Percentiles rank a stretch among this genome's conserved stretches.
Evolutionary conservation across 139 green algal genomes (phyloP).

Genomic region (Tetradesmus obliquus): DNA sequence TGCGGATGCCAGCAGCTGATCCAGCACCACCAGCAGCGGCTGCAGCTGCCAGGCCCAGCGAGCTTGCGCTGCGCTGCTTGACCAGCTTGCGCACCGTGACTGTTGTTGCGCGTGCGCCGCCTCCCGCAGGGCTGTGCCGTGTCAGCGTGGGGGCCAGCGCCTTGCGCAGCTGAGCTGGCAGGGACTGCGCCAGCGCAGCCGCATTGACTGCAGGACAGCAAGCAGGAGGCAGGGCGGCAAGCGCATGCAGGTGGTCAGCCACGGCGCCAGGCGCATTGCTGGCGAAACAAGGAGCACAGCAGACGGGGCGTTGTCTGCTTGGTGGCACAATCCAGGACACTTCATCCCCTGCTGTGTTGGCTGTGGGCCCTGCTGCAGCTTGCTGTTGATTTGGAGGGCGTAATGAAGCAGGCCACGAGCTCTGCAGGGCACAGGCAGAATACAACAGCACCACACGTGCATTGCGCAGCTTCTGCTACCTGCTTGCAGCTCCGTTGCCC

Average conservation of each 20-base stretch:
- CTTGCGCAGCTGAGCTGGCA: conserved; percentile 64
- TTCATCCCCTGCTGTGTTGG: background rate
- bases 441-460: too few relatives aligned
- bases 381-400: background rate
- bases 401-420: too few relatives aligned
- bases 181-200: conserved; percentile 48
- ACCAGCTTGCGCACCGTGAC: conserved; percentile 36
- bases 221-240: background rate
- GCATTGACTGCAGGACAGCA: conserved; percentile 64
- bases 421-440: too few relatives aligned
- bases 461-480: too few relatives aligned
- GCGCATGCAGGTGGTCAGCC: background rate
- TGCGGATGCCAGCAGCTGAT: background rate
- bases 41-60: background rate
- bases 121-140: background rate
- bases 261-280: too few relatives aligned
- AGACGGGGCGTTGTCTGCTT: background rate
- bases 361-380: background rate
- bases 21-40: background rate
- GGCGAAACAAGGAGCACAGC: background rate
- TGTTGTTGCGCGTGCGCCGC: background rate
- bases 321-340: background rate
- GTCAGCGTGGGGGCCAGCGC: background rate
- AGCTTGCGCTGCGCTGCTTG: conserved; percentile 1
- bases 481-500: background rate